Base-by-base conservation (phyloP, 495 filamentous ascomycete species). In the Penicillium salamii region DNA sequence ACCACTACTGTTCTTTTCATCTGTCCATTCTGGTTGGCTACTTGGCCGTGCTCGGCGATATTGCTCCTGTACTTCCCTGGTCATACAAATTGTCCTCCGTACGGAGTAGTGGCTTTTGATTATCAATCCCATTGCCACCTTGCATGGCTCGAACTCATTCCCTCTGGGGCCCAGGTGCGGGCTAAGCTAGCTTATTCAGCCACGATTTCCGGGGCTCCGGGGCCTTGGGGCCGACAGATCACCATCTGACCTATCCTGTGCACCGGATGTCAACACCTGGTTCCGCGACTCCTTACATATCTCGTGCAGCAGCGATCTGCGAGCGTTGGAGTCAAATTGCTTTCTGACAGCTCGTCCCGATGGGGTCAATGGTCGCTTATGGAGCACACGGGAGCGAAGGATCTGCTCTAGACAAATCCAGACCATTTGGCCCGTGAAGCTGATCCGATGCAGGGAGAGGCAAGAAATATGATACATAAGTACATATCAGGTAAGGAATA, bases 371-470 rank as follows among this genome's bases (percentile, higher is more conserved):
- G 26, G 35, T 28, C 15, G 44, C 35, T 14, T 19, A 31, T 23
- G 23, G 23, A 26, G 3, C 23, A 26, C 4, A 26, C 23, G n/a
- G n/a, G n/a, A n/a, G n/a, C n/a, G n/a, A n/a, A n/a, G n/a, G n/a
- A n/a, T n/a, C n/a, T n/a, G n/a, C n/a, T n/a, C n/a, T n/a, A n/a
- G n/a, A n/a, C n/a, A n/a, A n/a, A n/a, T n/a, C n/a, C n/a, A 26
- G 23, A 26, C 23, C 4, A 26, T 3, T 4, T 26, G 3, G 23
- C 8, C n/a, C 26, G 20, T 20, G 45, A 45, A 31, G 12, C 26
- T 48, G 50, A 48, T 29, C 14, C 13, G 46, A 46, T 17, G 28
- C 15, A 48, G 42, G 18, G 24, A 37, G 34, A n/a, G 6, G 7
- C 20, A 32, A 42, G 41, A 5, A 24, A 39, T 20, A 21, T 44